phyloP scores from a whole-genome alignment of 768 basidiomycete species.

The Tricholomella constricta region DNA sequence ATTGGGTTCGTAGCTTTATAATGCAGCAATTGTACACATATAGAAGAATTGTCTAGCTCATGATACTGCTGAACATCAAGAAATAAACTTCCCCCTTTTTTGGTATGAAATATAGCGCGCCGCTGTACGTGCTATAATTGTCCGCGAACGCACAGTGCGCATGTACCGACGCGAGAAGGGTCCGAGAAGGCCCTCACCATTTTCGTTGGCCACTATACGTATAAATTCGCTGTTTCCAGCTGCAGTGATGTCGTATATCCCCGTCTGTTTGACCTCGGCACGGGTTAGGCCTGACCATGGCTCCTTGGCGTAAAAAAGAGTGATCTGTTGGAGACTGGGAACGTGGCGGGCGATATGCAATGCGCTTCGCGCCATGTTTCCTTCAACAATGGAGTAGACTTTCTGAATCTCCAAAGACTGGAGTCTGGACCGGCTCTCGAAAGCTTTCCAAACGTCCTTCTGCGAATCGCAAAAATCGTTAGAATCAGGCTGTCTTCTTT shows the following conservation, averaged over 20 bases:
- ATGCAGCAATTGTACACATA: too few relatives aligned
- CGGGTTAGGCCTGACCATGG: constrained; percentile 13
- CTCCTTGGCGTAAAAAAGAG: constrained; percentile 14
- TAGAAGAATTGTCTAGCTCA: too few relatives aligned
- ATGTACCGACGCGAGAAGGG: constrained; percentile 14
- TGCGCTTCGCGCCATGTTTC: constrained; percentile 19
- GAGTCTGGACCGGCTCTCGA: constrained; percentile 18
- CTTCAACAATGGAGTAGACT: constrained; percentile 15
- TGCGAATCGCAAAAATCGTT: neutral
- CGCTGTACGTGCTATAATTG: constrained; percentile 8
- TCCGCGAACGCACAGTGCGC: constrained; percentile 6
- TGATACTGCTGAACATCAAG: neutral
- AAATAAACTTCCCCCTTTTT: neutral
- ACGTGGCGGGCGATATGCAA: constrained; percentile 12
- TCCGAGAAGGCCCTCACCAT: constrained; percentile 10
- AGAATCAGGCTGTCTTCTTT: neutral
- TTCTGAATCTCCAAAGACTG: constrained; percentile 20
- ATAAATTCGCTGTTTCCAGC: constrained; percentile 1
- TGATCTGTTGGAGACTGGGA: constrained; percentile 19
- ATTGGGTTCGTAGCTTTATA: too few relatives aligned
- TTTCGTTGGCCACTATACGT: constrained; percentile 17
- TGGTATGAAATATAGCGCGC: neutral
- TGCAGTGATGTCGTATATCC: constrained; percentile 14
- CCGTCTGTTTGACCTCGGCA: constrained; percentile 15
- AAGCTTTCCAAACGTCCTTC: constrained; percentile 20